Evolutionary conservation across 352 stramenopile genomes (phyloP).

Genomic region (Globisporangium uncinulatum): DNA sequence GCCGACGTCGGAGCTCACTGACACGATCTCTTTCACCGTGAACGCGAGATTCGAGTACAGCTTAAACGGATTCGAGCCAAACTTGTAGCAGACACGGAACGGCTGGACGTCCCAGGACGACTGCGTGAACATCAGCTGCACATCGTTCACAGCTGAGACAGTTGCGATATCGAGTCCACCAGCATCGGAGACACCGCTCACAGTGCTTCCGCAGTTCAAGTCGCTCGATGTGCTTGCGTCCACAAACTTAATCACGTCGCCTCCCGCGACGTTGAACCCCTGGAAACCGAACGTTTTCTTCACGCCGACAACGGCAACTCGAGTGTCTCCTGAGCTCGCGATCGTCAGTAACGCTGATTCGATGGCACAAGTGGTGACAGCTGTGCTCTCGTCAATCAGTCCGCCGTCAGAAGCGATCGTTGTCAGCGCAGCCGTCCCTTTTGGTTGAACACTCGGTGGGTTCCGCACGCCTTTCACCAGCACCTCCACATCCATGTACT

Average conservation of each 20-base stretch:
- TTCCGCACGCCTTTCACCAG: slow-evolving; percentile 39
- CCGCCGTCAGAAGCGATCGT: slow-evolving; percentile 38
- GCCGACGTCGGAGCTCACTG: slow-evolving; percentile 25
- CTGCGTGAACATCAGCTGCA: slow-evolving; percentile 36
- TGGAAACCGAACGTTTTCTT: slow-evolving; percentile 45
- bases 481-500: slow-evolving; percentile 30
- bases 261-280: slow-evolving; percentile 25
- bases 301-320: slow-evolving; percentile 45
- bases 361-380: slow-evolving; percentile 30
- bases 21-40: slow-evolving; percentile 44
- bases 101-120: slow-evolving; percentile 27
- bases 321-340: slow-evolving; percentile 28
- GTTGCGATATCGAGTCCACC: slow-evolving; percentile 34
- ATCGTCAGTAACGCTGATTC: slow-evolving; percentile 33
- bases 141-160: slow-evolving; percentile 12
- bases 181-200: slow-evolving; percentile 35
- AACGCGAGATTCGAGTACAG: slow-evolving; percentile 41
- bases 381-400: slow-evolving; percentile 32
- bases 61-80: slow-evolving; percentile 63
- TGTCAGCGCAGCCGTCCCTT: slow-evolving; percentile 15
- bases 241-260: slow-evolving; percentile 61
- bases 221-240: slow-evolving; percentile 49
- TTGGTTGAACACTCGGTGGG: slow-evolving; percentile 28
- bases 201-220: slow-evolving; percentile 37
- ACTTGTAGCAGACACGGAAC: slow-evolving; percentile 68